phyloP scores from a whole-genome alignment of 768 basidiomycete genomes.

The Amylocystis lapponica region DNA sequence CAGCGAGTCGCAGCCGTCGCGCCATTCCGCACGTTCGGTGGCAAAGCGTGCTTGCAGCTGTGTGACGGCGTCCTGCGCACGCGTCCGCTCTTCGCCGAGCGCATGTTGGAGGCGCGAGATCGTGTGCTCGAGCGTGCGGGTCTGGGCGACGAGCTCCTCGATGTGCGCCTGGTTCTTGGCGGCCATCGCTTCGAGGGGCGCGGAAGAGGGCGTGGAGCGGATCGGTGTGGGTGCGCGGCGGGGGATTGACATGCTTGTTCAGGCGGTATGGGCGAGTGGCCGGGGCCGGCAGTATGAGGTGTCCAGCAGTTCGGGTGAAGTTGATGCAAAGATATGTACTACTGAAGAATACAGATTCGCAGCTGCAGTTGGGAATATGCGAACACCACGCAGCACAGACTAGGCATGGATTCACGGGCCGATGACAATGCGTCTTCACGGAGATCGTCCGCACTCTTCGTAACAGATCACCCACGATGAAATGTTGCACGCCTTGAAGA shows the following conservation, averaged over 20 bases:
- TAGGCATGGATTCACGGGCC: no score
- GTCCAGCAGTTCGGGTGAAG: no score
- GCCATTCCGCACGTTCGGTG: conserved; percentile 52
- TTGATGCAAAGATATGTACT: no score
- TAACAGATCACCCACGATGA: no score
- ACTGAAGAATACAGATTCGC: no score
- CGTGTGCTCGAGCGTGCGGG: conserved; percentile 56
- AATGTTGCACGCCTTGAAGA: no score
- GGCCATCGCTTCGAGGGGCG: conserved; percentile 43
- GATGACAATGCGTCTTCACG: no score
- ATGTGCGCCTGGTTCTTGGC: conserved; percentile 64
- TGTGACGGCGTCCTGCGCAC: conserved; percentile 35
- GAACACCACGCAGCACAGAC: no score
- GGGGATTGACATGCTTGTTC: conserved; percentile 1
- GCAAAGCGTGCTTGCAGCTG: conserved; percentile 46
- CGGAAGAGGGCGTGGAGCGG: conserved; percentile 16
- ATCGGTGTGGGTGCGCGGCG: conserved; percentile 13
- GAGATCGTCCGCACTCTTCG: no score
- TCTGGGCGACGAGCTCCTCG: conserved; percentile 66
- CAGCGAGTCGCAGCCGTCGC: conserved; percentile 55
- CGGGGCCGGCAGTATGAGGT: no score
- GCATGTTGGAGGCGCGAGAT: conserved; percentile 50
- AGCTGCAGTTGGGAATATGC: no score
- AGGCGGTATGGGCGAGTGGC: no score
- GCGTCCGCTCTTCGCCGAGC: conserved; percentile 36